Base-by-base conservation (phyloP, 2,329 filamentous ascomycete genomes). In the Apiospora arundinis region DNA sequence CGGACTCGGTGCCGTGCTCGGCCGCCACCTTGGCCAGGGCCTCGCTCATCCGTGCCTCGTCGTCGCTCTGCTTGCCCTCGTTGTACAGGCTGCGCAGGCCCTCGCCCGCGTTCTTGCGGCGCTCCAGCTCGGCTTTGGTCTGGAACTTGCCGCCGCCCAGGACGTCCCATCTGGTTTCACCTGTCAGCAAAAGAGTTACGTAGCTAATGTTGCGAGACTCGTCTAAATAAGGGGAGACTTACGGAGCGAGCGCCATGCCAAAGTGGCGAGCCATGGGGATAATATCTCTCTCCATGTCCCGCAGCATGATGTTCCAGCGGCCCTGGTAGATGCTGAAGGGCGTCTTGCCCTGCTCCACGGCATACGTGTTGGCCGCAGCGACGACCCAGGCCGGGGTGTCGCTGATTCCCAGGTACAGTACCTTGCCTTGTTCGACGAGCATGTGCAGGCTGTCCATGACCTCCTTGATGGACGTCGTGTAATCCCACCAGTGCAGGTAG, bases 11-110 rank as follows among this genome's bases (percentile, higher is more conserved):
- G 0, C 85, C 85, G 72, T 90, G 87, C 73, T 87, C 83, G 18
- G 83, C 82, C 0, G 87, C 90, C 16, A 93, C 86, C 72, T 87
- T 85, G 37, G 88, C 89, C 0, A 93, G 83, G 0, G 88, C 88
- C n/a, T 83, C 85, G 48, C 86, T 88, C 23, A 91, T 84, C 70
- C 85, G 85, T 21, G 79, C 80, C 70, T 90, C 87, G 0, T 87
- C 82, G 40, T 88, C 86, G 4, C 81, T 83, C 70, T 86, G 76
- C 23, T 69, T 42, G 71, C 78, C 52, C 63, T 82, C 48, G 23
- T 65, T 69, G 2, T 77, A 71, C n/a, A 79, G 67, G 45, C n/a
- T 70, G 73, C 76, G 83, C 74, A 80, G 81, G 70, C 80, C 82
- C 77, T 87, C 85, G 48, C 83, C 84, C 0, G 69, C 46, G 6